Conservation (phyloP, 2,329 filamentous ascomycete genomes). For the Alternaria longipes region DNA sequence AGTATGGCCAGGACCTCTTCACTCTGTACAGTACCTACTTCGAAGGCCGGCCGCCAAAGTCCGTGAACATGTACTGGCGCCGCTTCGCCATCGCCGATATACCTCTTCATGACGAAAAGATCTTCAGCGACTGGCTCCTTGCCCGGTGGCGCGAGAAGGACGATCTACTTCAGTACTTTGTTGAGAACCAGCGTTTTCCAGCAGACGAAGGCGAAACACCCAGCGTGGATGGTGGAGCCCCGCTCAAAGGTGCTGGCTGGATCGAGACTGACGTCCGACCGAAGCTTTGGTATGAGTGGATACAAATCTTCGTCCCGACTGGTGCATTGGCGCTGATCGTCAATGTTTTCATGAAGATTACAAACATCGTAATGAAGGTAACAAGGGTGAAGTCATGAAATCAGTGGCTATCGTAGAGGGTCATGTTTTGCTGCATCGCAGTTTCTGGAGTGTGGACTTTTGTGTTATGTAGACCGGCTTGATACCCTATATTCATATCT, state of each 20-base stretch:
- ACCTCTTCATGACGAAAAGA: slow-evolving; percentile 74
- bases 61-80: slow-evolving; percentile 96
- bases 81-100: slow-evolving; percentile 83
- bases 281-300: slow-evolving; percentile 51
- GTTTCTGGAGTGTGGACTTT: slow-evolving; percentile 2
- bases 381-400: slow-evolving; percentile 17
- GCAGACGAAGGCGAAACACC: slow-evolving; percentile 58
- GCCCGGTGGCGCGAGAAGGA: slow-evolving; percentile 94
- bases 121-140: slow-evolving; percentile 83
- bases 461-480: slow-evolving; percentile 19
- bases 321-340: slow-evolving; percentile 49
- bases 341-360: slow-evolving; percentile 41
- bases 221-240: slow-evolving; percentile 26
- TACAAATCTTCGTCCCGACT: slow-evolving; percentile 56
- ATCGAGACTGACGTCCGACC: slow-evolving; percentile 60
- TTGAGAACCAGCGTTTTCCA: slow-evolving; percentile 80
- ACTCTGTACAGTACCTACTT: slow-evolving; percentile 87
- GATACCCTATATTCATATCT: slow-evolving; percentile 23
- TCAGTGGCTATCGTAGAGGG: not conserved
- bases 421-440: not conserved
- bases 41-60: slow-evolving; percentile 87
- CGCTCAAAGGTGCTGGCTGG: slow-evolving; percentile 51
- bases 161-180: slow-evolving; percentile 80
- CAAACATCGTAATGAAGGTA: slow-evolving; percentile 31
- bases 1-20: slow-evolving; percentile 88